Evolutionary conservation across 768 basidiomycete genomes (phyloP).

Genomic region (Rhodotorula kratochvilovae): DNA sequence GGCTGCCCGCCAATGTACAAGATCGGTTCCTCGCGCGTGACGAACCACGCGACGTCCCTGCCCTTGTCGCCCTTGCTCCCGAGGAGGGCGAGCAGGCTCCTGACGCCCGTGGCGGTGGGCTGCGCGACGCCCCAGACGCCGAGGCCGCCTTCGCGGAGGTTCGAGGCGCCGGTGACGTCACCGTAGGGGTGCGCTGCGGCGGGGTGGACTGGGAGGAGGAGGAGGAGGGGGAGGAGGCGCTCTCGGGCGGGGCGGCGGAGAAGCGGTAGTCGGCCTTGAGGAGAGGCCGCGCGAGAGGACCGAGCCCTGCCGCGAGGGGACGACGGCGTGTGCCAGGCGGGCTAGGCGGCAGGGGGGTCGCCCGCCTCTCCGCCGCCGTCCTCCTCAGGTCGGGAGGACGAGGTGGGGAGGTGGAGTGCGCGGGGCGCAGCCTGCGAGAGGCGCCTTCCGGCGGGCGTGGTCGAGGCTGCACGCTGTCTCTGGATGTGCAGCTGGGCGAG

Average conservation of each 20-base stretch:
- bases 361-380: too few species aligned
- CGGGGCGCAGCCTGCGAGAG: too few species aligned
- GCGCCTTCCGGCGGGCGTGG: too few species aligned
- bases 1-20: conserved; percentile 83
- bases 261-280: conserved; percentile 75
- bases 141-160: conserved; percentile 80
- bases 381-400: too few species aligned
- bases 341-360: conserved; percentile 18
- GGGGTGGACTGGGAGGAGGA: background rate
- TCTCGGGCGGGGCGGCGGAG: conserved; percentile 45
- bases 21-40: conserved; percentile 87
- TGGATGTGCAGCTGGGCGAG: background rate
- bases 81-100: conserved; percentile 81
- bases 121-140: conserved; percentile 96
- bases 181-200: conserved; percentile 3
- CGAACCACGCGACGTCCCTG: conserved; percentile 74
- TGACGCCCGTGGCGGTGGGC: conserved; percentile 83
- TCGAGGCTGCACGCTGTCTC: background rate
- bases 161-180: conserved; percentile 84
- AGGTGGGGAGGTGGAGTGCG: too few species aligned
- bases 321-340: conserved; percentile 50
- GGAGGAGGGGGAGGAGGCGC: background rate
- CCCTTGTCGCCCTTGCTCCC: conserved; percentile 8
- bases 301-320: conserved; percentile 75
- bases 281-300: conserved; percentile 80